These are phyloP conservation scores for Linum tenue DNA, from an alignment of 345 rosid genomes.

Conservation along the genomic window DNA sequence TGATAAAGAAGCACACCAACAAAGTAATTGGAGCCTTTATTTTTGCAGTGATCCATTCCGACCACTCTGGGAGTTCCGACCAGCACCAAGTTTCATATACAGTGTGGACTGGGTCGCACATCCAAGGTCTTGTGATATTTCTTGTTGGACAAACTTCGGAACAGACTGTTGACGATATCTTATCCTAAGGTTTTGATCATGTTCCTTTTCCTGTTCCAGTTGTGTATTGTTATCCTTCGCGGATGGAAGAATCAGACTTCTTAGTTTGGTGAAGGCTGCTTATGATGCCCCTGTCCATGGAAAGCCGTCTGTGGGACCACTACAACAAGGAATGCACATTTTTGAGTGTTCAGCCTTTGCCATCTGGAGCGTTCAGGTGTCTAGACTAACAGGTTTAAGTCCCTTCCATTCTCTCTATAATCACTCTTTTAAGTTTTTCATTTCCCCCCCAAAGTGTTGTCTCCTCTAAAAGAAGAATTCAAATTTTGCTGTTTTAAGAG, in stretches of 20 bases:
- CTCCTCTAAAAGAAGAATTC: no score
- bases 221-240: slow-evolving; percentile 62
- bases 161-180: slow-evolving; percentile 4
- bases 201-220: slow-evolving; percentile 29
- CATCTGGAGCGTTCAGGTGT: slow-evolving; percentile 76
- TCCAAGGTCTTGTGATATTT: slow-evolving; percentile 43
- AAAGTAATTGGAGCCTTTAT: not conserved
- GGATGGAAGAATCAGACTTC: slow-evolving; percentile 64
- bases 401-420: not conserved
- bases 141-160: not conserved
- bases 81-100: slow-evolving; percentile 52
- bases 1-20: not conserved
- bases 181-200: not conserved
- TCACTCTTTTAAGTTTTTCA: not conserved
- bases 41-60: slow-evolving; percentile 73
- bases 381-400: slow-evolving; percentile 53
- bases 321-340: slow-evolving; percentile 60
- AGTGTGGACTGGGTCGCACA: slow-evolving; percentile 70
- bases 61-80: slow-evolving; percentile 73
- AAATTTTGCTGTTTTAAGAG: no score
- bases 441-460: not conserved
- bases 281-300: slow-evolving; percentile 71
- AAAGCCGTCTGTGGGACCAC: slow-evolving; percentile 42
- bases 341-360: slow-evolving; percentile 59
- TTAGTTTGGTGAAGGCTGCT: slow-evolving; percentile 70